Evolutionary conservation across 768 basidiomycete genomes (phyloP).

Genomic region (Hericium coralloides): DNA sequence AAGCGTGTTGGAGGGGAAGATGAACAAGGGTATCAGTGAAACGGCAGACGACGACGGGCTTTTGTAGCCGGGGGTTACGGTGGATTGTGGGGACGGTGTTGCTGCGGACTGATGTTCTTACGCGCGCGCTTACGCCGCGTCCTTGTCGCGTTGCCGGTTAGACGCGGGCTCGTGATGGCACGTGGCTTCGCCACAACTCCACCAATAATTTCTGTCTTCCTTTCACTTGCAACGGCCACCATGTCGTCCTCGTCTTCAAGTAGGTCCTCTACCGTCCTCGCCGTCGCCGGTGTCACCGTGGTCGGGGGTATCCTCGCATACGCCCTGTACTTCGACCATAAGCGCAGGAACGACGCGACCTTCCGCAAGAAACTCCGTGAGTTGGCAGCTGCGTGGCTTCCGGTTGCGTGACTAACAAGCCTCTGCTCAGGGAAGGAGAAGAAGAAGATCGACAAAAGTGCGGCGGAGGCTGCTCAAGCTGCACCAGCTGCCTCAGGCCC

Average conservation of each 20-base stretch:
- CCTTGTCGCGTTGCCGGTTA: not conserved
- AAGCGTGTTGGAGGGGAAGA: not conserved
- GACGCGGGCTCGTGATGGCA: constrained; percentile 1
- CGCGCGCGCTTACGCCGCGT: too few relatives aligned
- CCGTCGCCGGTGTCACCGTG: constrained; percentile 27
- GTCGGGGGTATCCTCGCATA: constrained; percentile 57
- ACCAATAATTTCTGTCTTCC: constrained; percentile 12
- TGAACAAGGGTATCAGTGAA: not conserved
- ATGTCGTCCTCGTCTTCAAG: constrained; percentile 14
- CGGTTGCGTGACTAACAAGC: too few relatives aligned
- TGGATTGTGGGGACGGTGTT: not conserved
- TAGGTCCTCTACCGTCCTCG: constrained; percentile 30
- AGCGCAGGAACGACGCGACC: constrained; percentile 73
- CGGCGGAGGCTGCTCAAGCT: constrained; percentile 28
- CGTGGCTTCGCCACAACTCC: not conserved
- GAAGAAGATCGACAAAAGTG: constrained; percentile 66
- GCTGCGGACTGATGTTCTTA: not conserved
- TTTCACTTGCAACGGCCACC: constrained; percentile 14
- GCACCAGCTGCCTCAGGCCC: constrained; percentile 17
- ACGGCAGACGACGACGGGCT: too few relatives aligned
- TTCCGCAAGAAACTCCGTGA: constrained; percentile 74
- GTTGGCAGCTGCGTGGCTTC: not conserved
- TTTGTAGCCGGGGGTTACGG: too few relatives aligned
- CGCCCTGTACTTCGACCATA: constrained; percentile 92
- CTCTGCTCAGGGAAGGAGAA: constrained; percentile 71